Base-by-base conservation (phyloP, 1,139 yeast species). In the Sugiyamaella japonica region DNA sequence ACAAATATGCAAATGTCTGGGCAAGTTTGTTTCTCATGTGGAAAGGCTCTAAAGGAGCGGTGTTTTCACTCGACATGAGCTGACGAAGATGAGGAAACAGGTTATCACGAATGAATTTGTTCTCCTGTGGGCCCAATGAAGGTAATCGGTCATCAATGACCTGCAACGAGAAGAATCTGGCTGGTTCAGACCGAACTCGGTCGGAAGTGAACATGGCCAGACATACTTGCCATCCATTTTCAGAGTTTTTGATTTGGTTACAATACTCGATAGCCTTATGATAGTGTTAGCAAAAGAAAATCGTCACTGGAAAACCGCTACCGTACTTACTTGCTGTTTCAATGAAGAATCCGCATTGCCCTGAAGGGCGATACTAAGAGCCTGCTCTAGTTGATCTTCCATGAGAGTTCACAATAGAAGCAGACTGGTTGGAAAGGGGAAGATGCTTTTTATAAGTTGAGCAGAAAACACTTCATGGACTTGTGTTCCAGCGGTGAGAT, bases 361-460 rank as follows among this genome's bases (percentile, higher is more conserved):
- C 67, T 85, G 84, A 60, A 89, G 82, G 38, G 97, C 98, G 61
- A 91, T 85, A 63, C 84, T 86, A 54, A 93, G 96, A 48, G 97
- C 99, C 75, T 90, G 96, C 71, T 83, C 91, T 68, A 93, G 87
- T 76, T 90, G 96, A 64, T 82, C 81, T 64, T 88, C 90, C 95
- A 89, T 88, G 49, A 41, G 50, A n/a, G 17, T 34, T 34, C 16
- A 32, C 13, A 32, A 32, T 32, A 34, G 10, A 9, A 10, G 34
- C 34, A 34, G 38, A 39, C 32, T 12, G 20, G 25, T 34, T 16
- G 38, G 16, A 34, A 34, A 34, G 16, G 16, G 16, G 8, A n/a
- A 13, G 38, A 12, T 12, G 34, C n/a, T 9, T 9, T 29, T 29
- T 29, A 29, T 9, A 29, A 29, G n/a, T 9, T 9, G n/a, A 29